Conservation (phyloP, 768 basidiomycete species). For the Suillus placidus region DNA sequence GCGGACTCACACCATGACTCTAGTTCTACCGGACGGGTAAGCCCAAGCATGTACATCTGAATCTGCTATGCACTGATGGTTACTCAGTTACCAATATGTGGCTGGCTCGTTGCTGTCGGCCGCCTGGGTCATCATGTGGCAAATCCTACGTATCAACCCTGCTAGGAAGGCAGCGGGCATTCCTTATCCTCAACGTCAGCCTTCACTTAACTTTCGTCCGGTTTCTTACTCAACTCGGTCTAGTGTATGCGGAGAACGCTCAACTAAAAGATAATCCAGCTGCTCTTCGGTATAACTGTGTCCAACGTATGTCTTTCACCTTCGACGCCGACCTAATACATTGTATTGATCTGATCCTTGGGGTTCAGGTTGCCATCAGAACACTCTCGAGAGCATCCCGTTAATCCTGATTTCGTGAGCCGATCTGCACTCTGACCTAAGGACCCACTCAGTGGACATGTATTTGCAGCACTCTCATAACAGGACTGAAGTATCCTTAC, state of each 20-base stretch:
- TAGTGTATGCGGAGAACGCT: not conserved
- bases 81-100: not conserved
- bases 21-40: not conserved
- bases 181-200: not conserved
- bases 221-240: not conserved
- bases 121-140: not conserved
- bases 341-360: not conserved
- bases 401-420: not conserved
- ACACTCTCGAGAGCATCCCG: not conserved
- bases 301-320: not conserved
- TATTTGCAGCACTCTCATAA: not conserved
- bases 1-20: not conserved
- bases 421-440: not conserved
- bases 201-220: not conserved
- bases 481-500: not conserved
- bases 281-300: not conserved
- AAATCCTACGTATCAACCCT: not conserved
- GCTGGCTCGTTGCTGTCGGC: not conserved
- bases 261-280: slow-evolving; percentile 1
- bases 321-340: not conserved
- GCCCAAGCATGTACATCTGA: not conserved
- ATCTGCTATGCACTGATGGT: not conserved
- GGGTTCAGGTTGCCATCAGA: not conserved
- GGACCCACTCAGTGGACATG: not conserved
- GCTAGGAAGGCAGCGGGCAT: not conserved